Evolutionary conservation across 164 flowering plant species (phyloP).

Genomic region (Pachysandra terminalis): DNA sequence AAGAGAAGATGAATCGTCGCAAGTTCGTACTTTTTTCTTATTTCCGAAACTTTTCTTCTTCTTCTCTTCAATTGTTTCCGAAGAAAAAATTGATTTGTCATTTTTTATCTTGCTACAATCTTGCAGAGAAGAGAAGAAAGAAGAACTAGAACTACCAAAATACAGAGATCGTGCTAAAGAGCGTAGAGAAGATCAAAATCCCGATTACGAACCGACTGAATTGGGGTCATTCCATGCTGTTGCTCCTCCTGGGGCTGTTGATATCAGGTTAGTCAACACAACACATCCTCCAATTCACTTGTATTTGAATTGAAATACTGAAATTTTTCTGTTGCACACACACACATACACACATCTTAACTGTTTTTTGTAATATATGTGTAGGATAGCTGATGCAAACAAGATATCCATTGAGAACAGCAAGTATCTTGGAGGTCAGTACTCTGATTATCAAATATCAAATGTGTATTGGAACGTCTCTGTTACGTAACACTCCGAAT

Average conservation of each 20-base stretch:
- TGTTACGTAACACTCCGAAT: too few species aligned
- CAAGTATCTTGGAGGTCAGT: slow-evolving; percentile 98
- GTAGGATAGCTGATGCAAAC: slow-evolving; percentile 73
- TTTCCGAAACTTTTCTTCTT: neutral
- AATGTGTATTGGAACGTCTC: too few species aligned
- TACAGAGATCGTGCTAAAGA: slow-evolving; percentile 95
- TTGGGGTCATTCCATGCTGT: slow-evolving; percentile 89
- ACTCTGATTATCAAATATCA: neutral
- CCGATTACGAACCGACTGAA: slow-evolving; percentile 85
- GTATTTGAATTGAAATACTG: neutral
- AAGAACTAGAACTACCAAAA: slow-evolving; percentile 77
- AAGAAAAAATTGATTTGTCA: neutral
- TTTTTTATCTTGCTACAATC: neutral
- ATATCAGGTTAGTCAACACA: slow-evolving; percentile 38
- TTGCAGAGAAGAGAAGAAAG: slow-evolving; percentile 74
- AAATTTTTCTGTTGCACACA: too few species aligned
- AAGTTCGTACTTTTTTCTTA: slow-evolving; percentile 41
- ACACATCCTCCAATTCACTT: neutral
- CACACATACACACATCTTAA: neutral
- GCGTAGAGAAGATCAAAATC: slow-evolving; percentile 95
- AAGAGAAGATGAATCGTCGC: slow-evolving; percentile 61
- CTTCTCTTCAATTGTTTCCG: neutral
- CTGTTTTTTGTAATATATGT: neutral
- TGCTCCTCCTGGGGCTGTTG: slow-evolving; percentile 90
- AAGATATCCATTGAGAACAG: slow-evolving; percentile 96